These are phyloP conservation scores for Lentinula sp. DNA, from an alignment of 768 basidiomycete genomes.

Conservation along the genomic window DNA sequence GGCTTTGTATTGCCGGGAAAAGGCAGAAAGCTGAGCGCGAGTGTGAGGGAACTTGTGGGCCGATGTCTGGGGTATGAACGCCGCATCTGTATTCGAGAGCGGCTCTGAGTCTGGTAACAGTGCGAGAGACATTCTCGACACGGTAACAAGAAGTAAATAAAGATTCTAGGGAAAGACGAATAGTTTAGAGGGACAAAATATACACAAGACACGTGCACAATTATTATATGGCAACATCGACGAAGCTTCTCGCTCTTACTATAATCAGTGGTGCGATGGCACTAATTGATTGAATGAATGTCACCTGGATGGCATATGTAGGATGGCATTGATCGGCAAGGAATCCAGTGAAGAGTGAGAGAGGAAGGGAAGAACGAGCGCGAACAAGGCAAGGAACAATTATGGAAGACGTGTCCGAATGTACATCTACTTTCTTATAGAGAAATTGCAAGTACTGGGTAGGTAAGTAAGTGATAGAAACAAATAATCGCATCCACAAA, in stretches of 20 bases:
- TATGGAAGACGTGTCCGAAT: slow-evolving; percentile 1
- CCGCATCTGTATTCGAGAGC: background rate
- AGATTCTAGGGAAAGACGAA: background rate
- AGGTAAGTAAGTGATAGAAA: background rate
- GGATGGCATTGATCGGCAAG: background rate
- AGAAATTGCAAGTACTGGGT: background rate
- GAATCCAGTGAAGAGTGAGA: background rate
- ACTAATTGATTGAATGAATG: too few relatives aligned
- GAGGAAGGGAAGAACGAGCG: background rate
- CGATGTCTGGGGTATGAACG: slow-evolving; percentile 1
- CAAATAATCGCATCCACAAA: background rate
- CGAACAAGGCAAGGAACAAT: background rate
- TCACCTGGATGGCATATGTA: background rate
- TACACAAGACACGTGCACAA: background rate
- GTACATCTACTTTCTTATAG: slow-evolving; percentile 4
- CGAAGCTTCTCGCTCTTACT: background rate
- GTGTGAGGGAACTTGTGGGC: slow-evolving; percentile 69
- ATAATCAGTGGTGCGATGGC: too few relatives aligned
- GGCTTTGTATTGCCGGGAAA: slow-evolving; percentile 68
- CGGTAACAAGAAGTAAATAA: background rate
- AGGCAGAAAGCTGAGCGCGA: slow-evolving; percentile 69
- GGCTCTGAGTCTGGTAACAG: slow-evolving; percentile 6
- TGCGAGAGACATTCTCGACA: slow-evolving; percentile 2
- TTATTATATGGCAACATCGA: background rate
- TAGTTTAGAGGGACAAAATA: background rate